A percentile compares a stretch with the other conserved stretches of the same genome.
These are phyloP conservation scores for Kurtzmaniella quercitrusa DNA, from an alignment of 1,139 yeast species.

Conservation along the genomic window DNA sequence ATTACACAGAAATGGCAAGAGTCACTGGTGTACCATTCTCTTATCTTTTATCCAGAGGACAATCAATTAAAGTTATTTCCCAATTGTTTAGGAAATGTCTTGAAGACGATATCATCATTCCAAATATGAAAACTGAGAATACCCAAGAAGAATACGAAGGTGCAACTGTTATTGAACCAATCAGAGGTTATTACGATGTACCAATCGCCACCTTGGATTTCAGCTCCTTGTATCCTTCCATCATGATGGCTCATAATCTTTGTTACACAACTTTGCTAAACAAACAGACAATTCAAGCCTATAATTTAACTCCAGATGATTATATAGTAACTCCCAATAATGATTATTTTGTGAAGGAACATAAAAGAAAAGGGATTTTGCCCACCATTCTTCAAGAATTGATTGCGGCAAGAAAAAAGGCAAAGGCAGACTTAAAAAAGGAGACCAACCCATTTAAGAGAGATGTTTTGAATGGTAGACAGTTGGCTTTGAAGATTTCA, in stretches of 20 bases:
- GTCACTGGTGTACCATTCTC: conserved; percentile 98
- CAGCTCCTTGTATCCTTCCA: conserved; percentile 95
- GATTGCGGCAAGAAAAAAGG: conserved; percentile 86
- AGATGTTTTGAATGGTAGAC: conserved; percentile 95
- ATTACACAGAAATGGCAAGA: conserved; percentile 98
- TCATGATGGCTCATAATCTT: conserved; percentile 98
- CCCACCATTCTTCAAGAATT: conserved; percentile 91
- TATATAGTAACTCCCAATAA: conserved; percentile 89
- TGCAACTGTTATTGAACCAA: conserved; percentile 97
- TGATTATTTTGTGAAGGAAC: conserved; percentile 78
- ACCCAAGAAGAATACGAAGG: conserved; percentile 93
- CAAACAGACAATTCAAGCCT: conserved; percentile 62
- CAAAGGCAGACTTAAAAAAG: conserved; percentile 82
- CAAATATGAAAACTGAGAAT: conserved; percentile 83
- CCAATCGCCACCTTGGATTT: conserved; percentile 98
- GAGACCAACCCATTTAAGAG: conserved; percentile 93
- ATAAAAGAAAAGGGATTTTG: conserved; percentile 73
- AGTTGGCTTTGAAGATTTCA: conserved; percentile 89
- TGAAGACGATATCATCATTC: conserved; percentile 80
- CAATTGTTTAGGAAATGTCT: conserved; percentile 91
- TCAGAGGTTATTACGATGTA: conserved; percentile 90
- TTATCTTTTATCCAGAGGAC: conserved; percentile 84
- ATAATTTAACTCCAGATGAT: conserved; percentile 65
- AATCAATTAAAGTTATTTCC: conserved; percentile 94
- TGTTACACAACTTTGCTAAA: conserved; percentile 89